Percentiles rank a stretch among this genome's conserved stretches.
These are phyloP conservation scores for Cercospora sojina DNA, from an alignment of 2,329 filamentous ascomycete species.

Conservation along the genomic window DNA sequence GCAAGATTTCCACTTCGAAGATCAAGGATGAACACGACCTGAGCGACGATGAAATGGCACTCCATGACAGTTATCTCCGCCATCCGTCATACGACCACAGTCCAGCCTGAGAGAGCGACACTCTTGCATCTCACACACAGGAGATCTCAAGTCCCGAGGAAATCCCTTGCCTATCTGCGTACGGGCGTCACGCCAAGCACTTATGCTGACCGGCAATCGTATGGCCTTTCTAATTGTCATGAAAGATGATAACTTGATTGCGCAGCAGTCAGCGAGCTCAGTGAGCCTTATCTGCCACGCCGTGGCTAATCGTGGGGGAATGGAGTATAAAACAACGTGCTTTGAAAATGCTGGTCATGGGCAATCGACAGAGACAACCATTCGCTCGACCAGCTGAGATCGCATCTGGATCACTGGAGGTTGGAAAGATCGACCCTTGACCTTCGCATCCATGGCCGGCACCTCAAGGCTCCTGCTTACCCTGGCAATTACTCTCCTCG, in stretches of 20 bases:
- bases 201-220: neutral
- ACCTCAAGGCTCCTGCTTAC: neutral
- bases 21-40: neutral
- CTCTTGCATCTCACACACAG: neutral
- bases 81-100: neutral
- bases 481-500: neutral
- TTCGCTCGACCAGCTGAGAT: neutral
- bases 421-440: neutral
- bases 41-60: conserved; percentile 6
- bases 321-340: neutral
- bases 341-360: neutral
- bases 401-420: neutral
- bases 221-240: neutral
- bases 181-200: neutral
- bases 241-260: neutral
- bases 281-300: neutral
- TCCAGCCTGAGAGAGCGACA: neutral
- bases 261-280: neutral
- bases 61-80: neutral
- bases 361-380: neutral
- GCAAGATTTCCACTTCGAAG: neutral
- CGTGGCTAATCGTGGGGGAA: neutral
- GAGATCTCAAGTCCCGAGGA: neutral
- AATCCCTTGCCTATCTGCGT: neutral
- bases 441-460: neutral